Percentiles rank a stretch among this genome's conserved stretches.
Evolutionary conservation across 2,329 filamentous ascomycete species (phyloP).

Genomic region (Xylaria sp.): DNA sequence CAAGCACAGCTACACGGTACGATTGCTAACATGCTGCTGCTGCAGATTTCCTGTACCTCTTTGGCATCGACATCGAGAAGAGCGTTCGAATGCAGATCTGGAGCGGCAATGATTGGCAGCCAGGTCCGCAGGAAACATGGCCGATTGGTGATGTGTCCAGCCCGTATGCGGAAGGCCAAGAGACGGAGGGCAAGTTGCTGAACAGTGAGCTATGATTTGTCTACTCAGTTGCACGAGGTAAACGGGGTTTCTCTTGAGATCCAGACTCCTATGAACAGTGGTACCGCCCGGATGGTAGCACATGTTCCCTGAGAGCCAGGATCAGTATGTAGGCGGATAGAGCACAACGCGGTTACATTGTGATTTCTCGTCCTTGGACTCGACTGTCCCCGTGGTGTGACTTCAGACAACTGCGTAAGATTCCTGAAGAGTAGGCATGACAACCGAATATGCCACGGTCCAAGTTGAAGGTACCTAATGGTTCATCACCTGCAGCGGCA

Average conservation of each 20-base stretch:
- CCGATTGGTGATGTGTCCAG: conserved; percentile 17
- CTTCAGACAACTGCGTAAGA: too few species aligned
- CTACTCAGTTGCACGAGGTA: neutral
- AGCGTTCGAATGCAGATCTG: conserved; percentile 19
- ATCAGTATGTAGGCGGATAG: too few species aligned
- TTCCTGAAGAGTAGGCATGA: too few species aligned
- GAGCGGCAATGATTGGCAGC: conserved; percentile 22
- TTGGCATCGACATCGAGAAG: conserved; percentile 13
- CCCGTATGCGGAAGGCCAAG: conserved; percentile 1
- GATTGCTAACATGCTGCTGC: conserved; percentile 1
- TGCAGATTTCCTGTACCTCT: conserved; percentile 20
- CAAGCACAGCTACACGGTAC: neutral
- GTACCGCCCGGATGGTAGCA: neutral
- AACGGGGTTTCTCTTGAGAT: neutral
- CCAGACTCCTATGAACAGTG: neutral
- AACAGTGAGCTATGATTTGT: conserved; percentile 1
- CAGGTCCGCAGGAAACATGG: conserved; percentile 15
- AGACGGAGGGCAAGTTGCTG: neutral
- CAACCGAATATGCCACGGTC: too few species aligned
- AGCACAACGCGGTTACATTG: too few species aligned
- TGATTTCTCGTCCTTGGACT: too few species aligned
- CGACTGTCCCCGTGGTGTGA: too few species aligned
- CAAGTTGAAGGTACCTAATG: too few species aligned
- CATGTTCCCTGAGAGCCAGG: too few species aligned
- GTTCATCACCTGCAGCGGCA: too few species aligned